Conservation (phyloP, 345 rosid species). For the Eutrema japonicum region DNA sequence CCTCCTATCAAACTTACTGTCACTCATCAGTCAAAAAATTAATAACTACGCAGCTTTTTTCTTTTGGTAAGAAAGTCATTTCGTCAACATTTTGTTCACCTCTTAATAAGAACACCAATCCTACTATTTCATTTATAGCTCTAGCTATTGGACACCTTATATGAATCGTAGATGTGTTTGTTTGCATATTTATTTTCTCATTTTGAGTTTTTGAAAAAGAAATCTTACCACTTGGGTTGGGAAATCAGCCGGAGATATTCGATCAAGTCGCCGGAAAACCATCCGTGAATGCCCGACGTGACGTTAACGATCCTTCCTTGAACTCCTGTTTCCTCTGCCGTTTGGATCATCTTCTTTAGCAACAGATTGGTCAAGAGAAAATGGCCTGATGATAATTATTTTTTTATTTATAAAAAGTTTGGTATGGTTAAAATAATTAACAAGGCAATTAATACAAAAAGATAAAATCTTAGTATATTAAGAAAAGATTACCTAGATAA, state of each 20-base stretch:
- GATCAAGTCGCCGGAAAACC: slow-evolving; percentile 85
- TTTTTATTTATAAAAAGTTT: neutral
- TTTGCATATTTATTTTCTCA: slow-evolving; percentile 2
- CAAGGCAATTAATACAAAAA: neutral
- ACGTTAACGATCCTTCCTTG: slow-evolving; percentile 90
- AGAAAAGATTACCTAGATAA: slow-evolving; percentile 64
- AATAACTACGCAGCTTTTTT: slow-evolving; percentile 37
- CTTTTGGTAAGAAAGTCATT: slow-evolving; percentile 12
- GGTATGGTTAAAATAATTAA: neutral
- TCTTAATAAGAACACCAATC: slow-evolving; percentile 15
- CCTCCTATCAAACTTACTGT: slow-evolving; percentile 29
- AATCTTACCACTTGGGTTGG: slow-evolving; percentile 66
- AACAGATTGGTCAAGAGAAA: slow-evolving; percentile 78
- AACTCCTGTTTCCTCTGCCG: slow-evolving; percentile 66
- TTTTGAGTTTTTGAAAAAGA: slow-evolving; percentile 1
- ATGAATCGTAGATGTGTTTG: slow-evolving; percentile 1
- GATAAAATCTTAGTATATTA: neutral
- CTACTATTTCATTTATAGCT: slow-evolving; percentile 26
- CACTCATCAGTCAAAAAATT: slow-evolving; percentile 28
- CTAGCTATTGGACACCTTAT: slow-evolving; percentile 4
- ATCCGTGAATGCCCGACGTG: slow-evolving; percentile 80
- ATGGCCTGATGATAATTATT: slow-evolving; percentile 55
- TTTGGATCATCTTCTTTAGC: slow-evolving; percentile 68
- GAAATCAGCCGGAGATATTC: slow-evolving; percentile 74
- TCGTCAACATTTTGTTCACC: slow-evolving; percentile 11